Percentiles rank a stretch among this genome's conserved stretches.
phyloP scores from a whole-genome alignment of 306 rosid genomes.

The Sechiopsis laciniata region DNA sequence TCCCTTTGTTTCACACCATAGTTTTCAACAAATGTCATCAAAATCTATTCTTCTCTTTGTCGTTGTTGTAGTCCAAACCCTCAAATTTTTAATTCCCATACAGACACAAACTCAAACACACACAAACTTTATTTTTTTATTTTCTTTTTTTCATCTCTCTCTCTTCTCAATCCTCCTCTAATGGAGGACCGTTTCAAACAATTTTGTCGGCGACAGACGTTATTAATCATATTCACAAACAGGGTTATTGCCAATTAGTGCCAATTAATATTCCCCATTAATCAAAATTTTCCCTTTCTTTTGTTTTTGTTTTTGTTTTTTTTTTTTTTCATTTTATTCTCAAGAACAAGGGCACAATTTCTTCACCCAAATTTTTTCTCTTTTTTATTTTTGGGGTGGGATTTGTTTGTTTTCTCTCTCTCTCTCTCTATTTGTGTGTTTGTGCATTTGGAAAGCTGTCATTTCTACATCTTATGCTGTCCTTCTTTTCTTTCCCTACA shows the following conservation, averaged over 20 bases:
- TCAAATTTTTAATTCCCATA: no score
- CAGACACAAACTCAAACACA: no score
- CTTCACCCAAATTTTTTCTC: not conserved
- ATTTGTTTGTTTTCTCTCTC: conserved; percentile 6
- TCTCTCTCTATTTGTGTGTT: not conserved
- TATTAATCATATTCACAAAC: conserved; percentile 50
- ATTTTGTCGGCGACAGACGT: conserved; percentile 83
- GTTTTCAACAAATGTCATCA: no score
- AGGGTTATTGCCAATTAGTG: conserved; percentile 41
- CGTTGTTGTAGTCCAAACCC: no score
- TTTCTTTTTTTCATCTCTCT: not conserved
- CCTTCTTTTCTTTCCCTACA: conserved; percentile 12
- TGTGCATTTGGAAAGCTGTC: conserved; percentile 35
- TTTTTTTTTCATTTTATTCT: not conserved
- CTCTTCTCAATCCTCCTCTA: conserved; percentile 24
- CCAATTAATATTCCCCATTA: conserved; percentile 28
- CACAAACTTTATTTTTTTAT: no score
- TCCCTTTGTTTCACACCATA: no score
- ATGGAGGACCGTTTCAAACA: conserved; percentile 62
- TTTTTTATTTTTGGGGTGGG: conserved; percentile 9
- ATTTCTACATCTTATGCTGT: conserved; percentile 24
- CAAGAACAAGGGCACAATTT: not conserved
- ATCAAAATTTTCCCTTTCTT: not conserved
- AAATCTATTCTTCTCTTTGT: no score
- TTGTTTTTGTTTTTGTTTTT: not conserved